Base-by-base conservation (phyloP, 768 basidiomycete genomes). In the Paxillus involutus region DNA sequence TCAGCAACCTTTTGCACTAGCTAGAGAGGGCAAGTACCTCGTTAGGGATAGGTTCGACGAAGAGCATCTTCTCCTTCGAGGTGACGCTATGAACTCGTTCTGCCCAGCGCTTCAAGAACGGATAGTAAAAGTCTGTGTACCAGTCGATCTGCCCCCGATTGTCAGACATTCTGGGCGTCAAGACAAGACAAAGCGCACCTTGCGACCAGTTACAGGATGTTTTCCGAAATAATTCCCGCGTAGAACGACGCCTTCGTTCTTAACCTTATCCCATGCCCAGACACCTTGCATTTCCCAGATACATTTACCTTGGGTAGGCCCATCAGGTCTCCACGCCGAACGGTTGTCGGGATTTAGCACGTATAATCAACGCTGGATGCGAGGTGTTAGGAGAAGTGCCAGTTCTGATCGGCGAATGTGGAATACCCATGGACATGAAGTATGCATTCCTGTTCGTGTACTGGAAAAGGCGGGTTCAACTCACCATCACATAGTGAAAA, bases 351-450 rank as follows among this genome's bases (percentile, higher is more conserved):
- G 26, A 26, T 26, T 26, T 6, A 26, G 26, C 26, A 21, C n/a
- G n/a, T 24, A 8, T 95, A 86, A 82, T 92, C 6, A 78, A 89
- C 49, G 76, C 80, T 17, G 87, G 81, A 0, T 84, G 90, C 61
- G 69, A 79, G 32, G 75, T 82, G 4, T 77, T 97, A 0, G 93
- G 91, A 24, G 91, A 94, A 63, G 80, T 72, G 16, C 96, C 96
- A 11, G 82, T 93, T 39, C 71, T 98, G 12, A 81, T 99, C 54
- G 95, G 95, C 17, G 96, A 99, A 70, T 91, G 89, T 58, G 96
- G 96, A 30, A 79, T 98, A 19, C 96, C 96, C 1, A 96, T 98
- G 88, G 97, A 99, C 62, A 84, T 97, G 80, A 98, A 99, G 94
- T 94, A 62, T 41, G 88, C 75, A 3, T 16, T 30, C 11, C 36